Percentiles rank a stretch among this genome's conserved stretches.
These are phyloP conservation scores for Acacia acuminata DNA, from an alignment of 306 rosid species.

Conservation along the genomic window DNA sequence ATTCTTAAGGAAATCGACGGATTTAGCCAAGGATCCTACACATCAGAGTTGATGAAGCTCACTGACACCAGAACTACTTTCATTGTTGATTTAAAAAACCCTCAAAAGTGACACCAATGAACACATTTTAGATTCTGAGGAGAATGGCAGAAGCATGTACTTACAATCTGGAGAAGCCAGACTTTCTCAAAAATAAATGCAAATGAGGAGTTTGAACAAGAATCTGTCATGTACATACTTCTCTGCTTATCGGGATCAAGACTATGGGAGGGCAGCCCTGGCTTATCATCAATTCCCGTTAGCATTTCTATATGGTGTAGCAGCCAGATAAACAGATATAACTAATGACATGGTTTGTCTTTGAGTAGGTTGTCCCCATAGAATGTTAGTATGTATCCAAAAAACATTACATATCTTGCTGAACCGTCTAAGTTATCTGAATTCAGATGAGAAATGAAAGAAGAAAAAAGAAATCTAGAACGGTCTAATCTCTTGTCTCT, in stretches of 20 bases:
- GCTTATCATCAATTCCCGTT: conserved; percentile 63
- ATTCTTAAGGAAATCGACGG: too few relatives aligned
- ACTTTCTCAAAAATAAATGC: background rate
- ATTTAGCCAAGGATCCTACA: background rate
- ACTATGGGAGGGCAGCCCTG: conserved; percentile 50
- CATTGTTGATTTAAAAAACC: background rate
- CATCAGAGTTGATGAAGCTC: background rate
- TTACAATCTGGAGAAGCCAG: conserved; percentile 1
- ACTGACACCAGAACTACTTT: background rate
- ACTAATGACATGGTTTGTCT: conserved; percentile 68
- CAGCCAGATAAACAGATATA: conserved; percentile 58
- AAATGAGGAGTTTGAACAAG: background rate
- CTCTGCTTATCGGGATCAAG: conserved; percentile 59
- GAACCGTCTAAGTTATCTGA: conserved; percentile 13
- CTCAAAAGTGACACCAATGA: background rate
- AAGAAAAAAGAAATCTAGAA: conserved; percentile 20
- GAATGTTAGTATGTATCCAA: conserved; percentile 36
- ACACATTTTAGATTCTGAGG: conserved; percentile 4
- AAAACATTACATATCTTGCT: conserved; percentile 14
- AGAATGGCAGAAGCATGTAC: background rate
- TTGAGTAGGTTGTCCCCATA: conserved; percentile 30
- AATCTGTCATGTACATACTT: conserved; percentile 50
- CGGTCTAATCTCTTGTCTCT: too few relatives aligned
- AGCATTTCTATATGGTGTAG: conserved; percentile 57
- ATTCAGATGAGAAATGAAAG: conserved; percentile 19